phyloP scores from a whole-genome alignment of 805 yeast genomes.

The Myxozyma neglecta region DNA sequence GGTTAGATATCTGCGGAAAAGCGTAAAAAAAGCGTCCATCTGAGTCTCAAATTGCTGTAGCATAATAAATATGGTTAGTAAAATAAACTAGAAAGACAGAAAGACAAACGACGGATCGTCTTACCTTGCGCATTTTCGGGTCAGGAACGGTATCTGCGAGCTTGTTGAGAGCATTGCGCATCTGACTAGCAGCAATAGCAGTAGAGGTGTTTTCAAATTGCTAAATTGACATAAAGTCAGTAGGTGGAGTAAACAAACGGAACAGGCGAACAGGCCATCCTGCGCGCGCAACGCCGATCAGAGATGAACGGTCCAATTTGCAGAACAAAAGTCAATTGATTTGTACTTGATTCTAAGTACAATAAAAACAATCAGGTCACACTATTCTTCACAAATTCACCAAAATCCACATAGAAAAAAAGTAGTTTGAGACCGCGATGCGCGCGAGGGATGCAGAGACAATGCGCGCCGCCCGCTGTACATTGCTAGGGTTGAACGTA shows the following conservation, averaged over 20 bases:
- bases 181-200: slow-evolving; percentile 93
- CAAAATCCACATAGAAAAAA: not conserved
- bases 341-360: not conserved
- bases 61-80: not conserved
- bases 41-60: slow-evolving; percentile 74
- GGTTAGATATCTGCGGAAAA: slow-evolving; percentile 86
- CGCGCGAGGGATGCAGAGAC: not conserved
- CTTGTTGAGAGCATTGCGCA: slow-evolving; percentile 92
- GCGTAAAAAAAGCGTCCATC: slow-evolving; percentile 90
- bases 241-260: not conserved
- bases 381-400: not conserved
- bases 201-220: slow-evolving; percentile 88
- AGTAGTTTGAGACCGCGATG: not conserved
- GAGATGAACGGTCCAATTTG: not conserved
- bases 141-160: slow-evolving; percentile 77
- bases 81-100: not conserved
- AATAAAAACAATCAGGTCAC: not conserved
- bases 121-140: slow-evolving; percentile 38
- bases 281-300: not conserved
- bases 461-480: not conserved
- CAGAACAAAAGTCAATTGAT: not conserved
- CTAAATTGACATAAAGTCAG: slow-evolving; percentile 3
- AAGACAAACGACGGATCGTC: not conserved
- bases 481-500: slow-evolving; percentile 42
- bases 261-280: not conserved